Evolutionary conservation across 805 yeast species (phyloP), one percentile per base, ranked within the genome.

Genomic region (Yarrowia bubula): DNA sequence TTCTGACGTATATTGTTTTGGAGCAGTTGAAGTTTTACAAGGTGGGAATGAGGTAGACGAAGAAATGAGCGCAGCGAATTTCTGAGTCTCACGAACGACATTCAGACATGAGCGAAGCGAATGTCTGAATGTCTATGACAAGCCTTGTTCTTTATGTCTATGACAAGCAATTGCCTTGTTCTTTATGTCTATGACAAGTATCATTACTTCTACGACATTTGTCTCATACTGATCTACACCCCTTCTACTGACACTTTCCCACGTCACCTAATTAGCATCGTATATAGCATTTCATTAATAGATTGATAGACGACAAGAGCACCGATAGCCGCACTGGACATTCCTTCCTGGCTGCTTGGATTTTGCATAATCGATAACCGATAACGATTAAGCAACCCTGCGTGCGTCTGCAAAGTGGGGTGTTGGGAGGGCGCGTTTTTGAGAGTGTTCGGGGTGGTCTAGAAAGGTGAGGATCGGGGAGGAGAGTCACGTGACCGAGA

Each of bases 1-100:
- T 78, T 53, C 74, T 78, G 35, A 78, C 80, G 4, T 78, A 78
- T 64, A 55, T 77, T 35, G 78, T 73, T 14, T 67, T 77, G 65
- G 80, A 77, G 66, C 78, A 76, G 71, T 71, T 77, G 46, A 74
- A 75, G 66, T 67, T 67, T n/a, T 73, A 58, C 64, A 43, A 44
- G 64, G 22, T 58, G 69, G 71, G 73, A 71, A 33, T 58, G 64
- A 22, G 28, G 28, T 22, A 3, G 28, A n/a, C 5, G 38, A 35
- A 35, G 38, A 35, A 22, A 11, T 35, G 38, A 35, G 38, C 38
- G 38, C 10, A 35, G 38, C 38, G 38, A 35, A 35, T 35, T 35
- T 10, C 38, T 35, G 38, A 35, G 13, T 35, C 38, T 9, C 38
- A 35, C 13, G 13, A 35, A 11, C 38, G 38, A 10, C 8, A 9